phyloP scores from a whole-genome alignment of 2,329 filamentous ascomycete genomes.

The Harringtonia lauricola region DNA sequence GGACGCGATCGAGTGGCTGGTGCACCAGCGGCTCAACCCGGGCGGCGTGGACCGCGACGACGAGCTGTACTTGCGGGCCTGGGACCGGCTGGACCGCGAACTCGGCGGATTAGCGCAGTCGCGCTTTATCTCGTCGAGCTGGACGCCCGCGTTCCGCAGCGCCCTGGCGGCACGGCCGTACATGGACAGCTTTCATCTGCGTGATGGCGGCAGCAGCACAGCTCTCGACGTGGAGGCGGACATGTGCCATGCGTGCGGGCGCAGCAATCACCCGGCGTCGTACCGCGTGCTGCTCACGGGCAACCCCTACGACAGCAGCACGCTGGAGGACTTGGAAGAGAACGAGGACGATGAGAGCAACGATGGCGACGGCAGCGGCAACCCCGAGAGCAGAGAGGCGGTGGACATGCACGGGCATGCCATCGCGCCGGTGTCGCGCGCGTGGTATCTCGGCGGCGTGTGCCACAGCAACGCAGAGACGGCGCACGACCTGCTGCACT shows the following conservation, averaged over 20 bases:
- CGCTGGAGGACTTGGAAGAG: conserved; percentile 51
- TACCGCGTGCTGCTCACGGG: conserved; percentile 53
- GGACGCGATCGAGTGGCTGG: conserved; percentile 68
- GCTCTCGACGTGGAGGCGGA: conserved; percentile 16
- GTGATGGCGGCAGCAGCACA: conserved; percentile 9
- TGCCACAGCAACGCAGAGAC: conserved; percentile 47
- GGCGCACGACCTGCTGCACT: conserved; percentile 63
- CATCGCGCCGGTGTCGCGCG: conserved; percentile 24
- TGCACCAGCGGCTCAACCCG: conserved; percentile 68
- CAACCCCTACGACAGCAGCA: conserved; percentile 52
- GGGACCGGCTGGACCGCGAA: conserved; percentile 62
- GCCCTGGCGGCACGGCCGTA: conserved; percentile 56
- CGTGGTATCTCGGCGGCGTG: conserved; percentile 26
- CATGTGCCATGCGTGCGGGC: conserved; percentile 61
- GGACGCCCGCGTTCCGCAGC: conserved; percentile 55
- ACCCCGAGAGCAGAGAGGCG: conserved; percentile 20
- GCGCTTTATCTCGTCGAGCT: conserved; percentile 61
- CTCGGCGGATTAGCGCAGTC: conserved; percentile 56
- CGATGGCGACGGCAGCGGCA: conserved; percentile 26
- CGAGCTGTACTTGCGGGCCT: conserved; percentile 55
- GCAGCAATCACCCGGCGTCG: conserved; percentile 55
- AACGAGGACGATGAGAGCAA: conserved; percentile 19
- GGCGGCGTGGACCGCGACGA: conserved; percentile 35
- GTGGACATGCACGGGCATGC: conserved; percentile 27
- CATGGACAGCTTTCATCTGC: conserved; percentile 36